phyloP scores from a whole-genome alignment of 306 rosid species.

The Abrus pulchellus region DNA sequence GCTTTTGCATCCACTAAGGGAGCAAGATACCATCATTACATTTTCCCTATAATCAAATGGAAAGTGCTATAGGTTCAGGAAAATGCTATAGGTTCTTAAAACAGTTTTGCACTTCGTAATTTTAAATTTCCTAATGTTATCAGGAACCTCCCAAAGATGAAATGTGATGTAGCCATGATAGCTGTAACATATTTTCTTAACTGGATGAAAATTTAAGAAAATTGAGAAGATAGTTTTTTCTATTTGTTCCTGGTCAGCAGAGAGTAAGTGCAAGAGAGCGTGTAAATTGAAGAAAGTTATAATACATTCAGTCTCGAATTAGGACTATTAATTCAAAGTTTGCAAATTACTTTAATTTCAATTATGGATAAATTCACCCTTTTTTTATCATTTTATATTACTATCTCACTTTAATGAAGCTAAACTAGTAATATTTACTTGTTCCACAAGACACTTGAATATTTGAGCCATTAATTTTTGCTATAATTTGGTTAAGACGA shows the following conservation, averaged over 20 bases:
- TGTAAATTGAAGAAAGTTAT: too few relatives aligned
- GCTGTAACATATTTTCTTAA: not conserved
- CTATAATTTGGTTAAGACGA: not conserved
- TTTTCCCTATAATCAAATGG: not conserved
- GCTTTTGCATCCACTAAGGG: conserved; percentile 4
- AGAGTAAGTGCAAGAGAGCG: not conserved
- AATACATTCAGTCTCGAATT: too few relatives aligned
- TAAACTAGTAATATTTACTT: not conserved
- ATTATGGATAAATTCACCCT: too few relatives aligned
- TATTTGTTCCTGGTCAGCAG: not conserved
- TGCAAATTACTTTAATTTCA: too few relatives aligned
- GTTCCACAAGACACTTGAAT: not conserved
- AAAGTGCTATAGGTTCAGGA: conserved; percentile 35
- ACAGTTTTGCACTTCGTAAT: conserved; percentile 23
- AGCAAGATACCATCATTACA: conserved; percentile 2
- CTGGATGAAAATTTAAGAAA: not conserved
- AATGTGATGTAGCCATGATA: conserved; percentile 49
- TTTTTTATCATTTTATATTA: too few relatives aligned
- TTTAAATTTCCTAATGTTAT: conserved; percentile 55
- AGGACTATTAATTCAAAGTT: too few relatives aligned
- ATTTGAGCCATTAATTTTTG: not conserved
- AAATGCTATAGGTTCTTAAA: conserved; percentile 36
- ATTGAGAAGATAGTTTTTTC: not conserved
- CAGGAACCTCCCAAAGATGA: conserved; percentile 60
- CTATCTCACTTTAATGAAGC: too few relatives aligned